phyloP scores from a whole-genome alignment of 805 yeast species.

The Spathaspora boniae region DNA sequence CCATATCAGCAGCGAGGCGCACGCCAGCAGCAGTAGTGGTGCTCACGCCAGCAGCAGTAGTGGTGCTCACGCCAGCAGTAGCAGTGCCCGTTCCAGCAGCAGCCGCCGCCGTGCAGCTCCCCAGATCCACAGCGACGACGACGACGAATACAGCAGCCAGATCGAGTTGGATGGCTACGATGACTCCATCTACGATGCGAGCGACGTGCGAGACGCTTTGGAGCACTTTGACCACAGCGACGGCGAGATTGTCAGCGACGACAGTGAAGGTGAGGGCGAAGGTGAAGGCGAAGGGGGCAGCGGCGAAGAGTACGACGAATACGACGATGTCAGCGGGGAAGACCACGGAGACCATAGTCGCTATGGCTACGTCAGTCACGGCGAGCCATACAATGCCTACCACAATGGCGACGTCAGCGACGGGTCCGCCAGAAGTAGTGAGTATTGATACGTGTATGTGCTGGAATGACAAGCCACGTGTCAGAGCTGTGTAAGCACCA shows the following conservation, averaged over 20 bases:
- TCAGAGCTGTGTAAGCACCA: too few species aligned
- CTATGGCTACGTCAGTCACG: too few species aligned
- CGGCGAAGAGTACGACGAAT: conserved; percentile 1
- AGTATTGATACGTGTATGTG: too few species aligned
- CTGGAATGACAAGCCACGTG: too few species aligned
- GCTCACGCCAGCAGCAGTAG: not conserved
- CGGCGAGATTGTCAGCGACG: not conserved
- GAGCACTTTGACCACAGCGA: conserved; percentile 18
- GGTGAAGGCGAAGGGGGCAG: not conserved
- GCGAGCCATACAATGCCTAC: too few species aligned
- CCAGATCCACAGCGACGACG: conserved; percentile 4
- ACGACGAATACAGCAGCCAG: conserved; percentile 3
- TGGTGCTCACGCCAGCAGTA: not conserved
- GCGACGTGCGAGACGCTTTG: conserved; percentile 22
- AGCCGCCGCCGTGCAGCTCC: too few species aligned
- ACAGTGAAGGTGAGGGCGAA: not conserved
- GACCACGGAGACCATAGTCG: too few species aligned
- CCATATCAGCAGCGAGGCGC: not conserved
- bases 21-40: not conserved
- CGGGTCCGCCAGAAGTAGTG: too few species aligned
- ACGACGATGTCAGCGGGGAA: not conserved
- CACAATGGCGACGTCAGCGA: too few species aligned
- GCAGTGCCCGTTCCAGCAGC: too few species aligned
- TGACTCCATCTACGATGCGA: conserved; percentile 9
- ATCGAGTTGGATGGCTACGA: conserved; percentile 4